A percentile compares a stretch with the other conserved stretches of the same genome.
These are phyloP conservation scores for Aureobasidium sp. DNA, from an alignment of 2,329 filamentous ascomycete species.

Conservation along the genomic window DNA sequence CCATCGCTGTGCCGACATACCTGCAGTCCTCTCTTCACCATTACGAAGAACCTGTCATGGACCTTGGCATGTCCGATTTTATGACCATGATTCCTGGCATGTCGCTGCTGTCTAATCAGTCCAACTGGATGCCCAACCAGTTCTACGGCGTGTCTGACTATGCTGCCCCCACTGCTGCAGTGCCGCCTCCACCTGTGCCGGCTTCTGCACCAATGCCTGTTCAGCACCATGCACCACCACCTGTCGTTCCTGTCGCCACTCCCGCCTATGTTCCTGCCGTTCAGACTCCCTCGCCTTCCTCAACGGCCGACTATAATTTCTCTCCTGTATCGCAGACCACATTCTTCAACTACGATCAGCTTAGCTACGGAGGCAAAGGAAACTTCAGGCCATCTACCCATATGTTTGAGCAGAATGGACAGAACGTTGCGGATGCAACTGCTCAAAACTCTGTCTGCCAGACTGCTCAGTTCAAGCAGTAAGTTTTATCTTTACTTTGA, in stretches of 20 bases:
- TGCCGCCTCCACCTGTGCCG: background rate
- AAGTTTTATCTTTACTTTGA: conserved; percentile 18
- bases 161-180: background rate
- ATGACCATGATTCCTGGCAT: conserved; percentile 41
- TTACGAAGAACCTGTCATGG: conserved; percentile 26
- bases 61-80: conserved; percentile 32
- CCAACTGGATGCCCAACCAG: conserved; percentile 14
- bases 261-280: conserved; percentile 3
- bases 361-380: background rate
- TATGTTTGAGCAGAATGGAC: conserved; percentile 26
- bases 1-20: conserved; percentile 27
- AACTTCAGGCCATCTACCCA: conserved; percentile 12
- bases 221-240: conserved; percentile 12
- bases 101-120: conserved; percentile 28
- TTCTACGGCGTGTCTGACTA: conserved; percentile 6
- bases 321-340: conserved; percentile 2
- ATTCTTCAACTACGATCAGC: conserved; percentile 30
- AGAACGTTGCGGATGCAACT: conserved; percentile 30
- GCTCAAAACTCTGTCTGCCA: conserved; percentile 33
- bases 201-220: conserved; percentile 4
- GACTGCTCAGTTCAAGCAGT: conserved; percentile 46
- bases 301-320: background rate
- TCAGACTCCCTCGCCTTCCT: background rate
- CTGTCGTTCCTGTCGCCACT: background rate
- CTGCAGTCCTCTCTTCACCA: conserved; percentile 21